Evolutionary conservation across 768 basidiomycete genomes (phyloP).

Genomic region (Favolaschia claudopus): DNA sequence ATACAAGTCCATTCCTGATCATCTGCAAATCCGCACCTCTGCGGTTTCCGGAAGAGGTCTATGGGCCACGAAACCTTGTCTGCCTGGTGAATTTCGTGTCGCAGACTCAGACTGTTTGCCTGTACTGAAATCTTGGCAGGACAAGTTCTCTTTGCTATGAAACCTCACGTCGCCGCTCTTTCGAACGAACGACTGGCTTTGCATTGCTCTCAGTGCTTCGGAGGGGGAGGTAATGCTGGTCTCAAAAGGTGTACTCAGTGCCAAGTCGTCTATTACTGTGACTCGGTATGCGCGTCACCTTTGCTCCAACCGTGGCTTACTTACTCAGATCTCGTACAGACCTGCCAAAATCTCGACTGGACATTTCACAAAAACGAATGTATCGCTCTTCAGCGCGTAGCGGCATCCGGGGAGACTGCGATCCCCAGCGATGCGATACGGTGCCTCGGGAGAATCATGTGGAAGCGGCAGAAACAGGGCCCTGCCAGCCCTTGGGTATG

Average conservation of each 20-base stretch:
- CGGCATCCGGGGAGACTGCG: constrained; percentile 55
- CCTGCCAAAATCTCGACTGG: constrained; percentile 82
- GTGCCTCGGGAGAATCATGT: constrained; percentile 78
- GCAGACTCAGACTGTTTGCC: not conserved
- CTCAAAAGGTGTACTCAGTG: constrained; percentile 82
- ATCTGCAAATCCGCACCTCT: constrained; percentile 48
- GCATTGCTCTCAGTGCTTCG: constrained; percentile 77
- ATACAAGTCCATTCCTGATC: constrained; percentile 46
- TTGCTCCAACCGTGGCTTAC: constrained; percentile 4
- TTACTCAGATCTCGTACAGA: constrained; percentile 41
- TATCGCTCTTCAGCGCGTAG: constrained; percentile 57
- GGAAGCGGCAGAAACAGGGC: constrained; percentile 66
- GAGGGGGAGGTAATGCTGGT: constrained; percentile 39
- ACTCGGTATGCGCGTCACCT: constrained; percentile 55
- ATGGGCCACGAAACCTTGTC: constrained; percentile 45
- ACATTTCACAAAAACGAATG: constrained; percentile 81
- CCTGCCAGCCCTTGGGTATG: constrained; percentile 64
- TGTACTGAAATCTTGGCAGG: constrained; percentile 50
- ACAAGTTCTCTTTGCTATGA: constrained; percentile 58
- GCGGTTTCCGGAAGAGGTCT: constrained; percentile 52
- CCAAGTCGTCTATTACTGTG: constrained; percentile 77
- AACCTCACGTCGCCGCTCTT: constrained; percentile 70
- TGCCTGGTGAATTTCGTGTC: constrained; percentile 43
- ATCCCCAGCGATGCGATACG: constrained; percentile 83
- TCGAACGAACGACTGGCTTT: constrained; percentile 66